phyloP scores from a whole-genome alignment of 2,329 filamentous ascomycete genomes.

The Rutstroemia sydowiana region DNA sequence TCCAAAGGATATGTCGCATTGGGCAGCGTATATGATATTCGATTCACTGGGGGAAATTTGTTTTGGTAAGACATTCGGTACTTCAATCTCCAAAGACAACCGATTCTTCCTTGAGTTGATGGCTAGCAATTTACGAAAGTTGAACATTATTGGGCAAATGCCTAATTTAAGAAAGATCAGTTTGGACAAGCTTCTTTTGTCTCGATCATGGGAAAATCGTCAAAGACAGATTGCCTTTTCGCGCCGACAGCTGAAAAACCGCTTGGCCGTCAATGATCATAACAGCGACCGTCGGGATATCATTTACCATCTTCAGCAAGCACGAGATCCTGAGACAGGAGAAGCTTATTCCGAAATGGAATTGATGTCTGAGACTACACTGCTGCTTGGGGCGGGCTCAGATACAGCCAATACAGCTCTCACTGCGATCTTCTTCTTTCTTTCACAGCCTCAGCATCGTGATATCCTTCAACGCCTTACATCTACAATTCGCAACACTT shows the following conservation, averaged over 20 bases:
- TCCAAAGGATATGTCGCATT: not conserved
- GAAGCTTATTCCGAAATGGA: not conserved
- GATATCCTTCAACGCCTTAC: not conserved
- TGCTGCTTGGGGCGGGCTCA: conserved; percentile 5
- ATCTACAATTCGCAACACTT: not conserved
- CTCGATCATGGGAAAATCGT: not conserved
- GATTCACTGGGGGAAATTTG: not conserved
- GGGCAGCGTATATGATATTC: not conserved
- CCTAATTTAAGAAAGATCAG: not conserved
- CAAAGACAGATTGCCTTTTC: not conserved
- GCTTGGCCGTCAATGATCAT: not conserved
- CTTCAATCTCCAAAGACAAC: not conserved
- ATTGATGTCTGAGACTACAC: not conserved
- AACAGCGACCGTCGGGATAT: not conserved
- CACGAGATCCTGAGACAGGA: not conserved
- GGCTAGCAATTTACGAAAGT: not conserved
- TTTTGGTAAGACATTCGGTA: not conserved
- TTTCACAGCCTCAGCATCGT: not conserved
- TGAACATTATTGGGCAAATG: not conserved
- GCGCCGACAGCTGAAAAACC: not conserved
- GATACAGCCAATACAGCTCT: conserved; percentile 8
- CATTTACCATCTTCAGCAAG: not conserved
- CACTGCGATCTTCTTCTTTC: conserved; percentile 3
- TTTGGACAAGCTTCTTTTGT: not conserved
- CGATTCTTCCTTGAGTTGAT: not conserved